These are phyloP conservation scores for Solanum ahanhuiri DNA, from an alignment of 257 asterid species.

Conservation along the genomic window DNA sequence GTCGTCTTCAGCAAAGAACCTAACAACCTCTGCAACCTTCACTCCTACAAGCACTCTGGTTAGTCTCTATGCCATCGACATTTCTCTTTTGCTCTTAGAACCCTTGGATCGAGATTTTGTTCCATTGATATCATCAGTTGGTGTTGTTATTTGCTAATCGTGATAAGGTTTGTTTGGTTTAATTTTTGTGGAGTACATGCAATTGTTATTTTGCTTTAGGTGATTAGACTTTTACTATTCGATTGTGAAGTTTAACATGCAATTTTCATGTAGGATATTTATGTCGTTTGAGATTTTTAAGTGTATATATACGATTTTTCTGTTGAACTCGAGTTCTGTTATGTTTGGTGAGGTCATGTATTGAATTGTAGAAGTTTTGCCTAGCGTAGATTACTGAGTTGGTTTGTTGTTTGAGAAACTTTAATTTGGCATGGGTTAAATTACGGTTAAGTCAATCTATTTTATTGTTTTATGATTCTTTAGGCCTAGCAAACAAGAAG, in stretches of 20 bases:
- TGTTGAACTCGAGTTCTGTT: neutral
- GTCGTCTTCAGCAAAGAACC: constrained; percentile 79
- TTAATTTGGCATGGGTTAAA: neutral
- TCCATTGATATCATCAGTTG: neutral
- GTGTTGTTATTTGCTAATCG: neutral
- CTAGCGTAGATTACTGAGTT: neutral
- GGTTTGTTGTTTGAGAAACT: neutral
- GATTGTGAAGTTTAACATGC: neutral
- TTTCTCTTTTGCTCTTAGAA: neutral
- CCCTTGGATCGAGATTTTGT: neutral
- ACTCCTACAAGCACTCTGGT: constrained; percentile 96
- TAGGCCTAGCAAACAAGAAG: constrained; percentile 96
- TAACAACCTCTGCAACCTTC: constrained; percentile 75
- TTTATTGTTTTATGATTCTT: neutral
- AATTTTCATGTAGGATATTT: neutral
- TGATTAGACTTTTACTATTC: neutral
- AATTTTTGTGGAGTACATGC: neutral
- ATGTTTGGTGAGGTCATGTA: neutral
- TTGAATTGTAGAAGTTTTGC: neutral
- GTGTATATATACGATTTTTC: neutral
- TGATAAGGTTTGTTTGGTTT: neutral
- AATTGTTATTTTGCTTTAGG: neutral
- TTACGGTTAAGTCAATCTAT: neutral
- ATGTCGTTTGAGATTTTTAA: neutral
- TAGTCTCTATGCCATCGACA: neutral